A percentile compares a stretch with the other conserved stretches of the same genome.
Conservation (phyloP, 1,284 basidiomycete genomes). For the Cronartium ribicola region DNA sequence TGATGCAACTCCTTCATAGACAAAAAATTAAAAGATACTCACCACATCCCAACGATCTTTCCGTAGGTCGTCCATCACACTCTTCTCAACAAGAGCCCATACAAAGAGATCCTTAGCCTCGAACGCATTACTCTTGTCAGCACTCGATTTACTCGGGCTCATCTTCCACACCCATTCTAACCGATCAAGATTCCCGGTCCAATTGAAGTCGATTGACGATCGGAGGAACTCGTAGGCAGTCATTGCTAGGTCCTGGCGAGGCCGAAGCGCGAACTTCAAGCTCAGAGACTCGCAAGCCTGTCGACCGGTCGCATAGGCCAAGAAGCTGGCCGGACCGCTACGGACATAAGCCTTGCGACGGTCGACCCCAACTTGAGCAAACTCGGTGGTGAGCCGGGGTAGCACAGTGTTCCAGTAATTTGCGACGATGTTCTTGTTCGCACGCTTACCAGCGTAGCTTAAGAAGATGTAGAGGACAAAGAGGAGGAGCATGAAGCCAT, state of each 20-base stretch:
- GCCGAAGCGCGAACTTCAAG: slow-evolving; percentile 68
- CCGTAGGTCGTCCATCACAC: slow-evolving; percentile 65
- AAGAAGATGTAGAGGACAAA: slow-evolving; percentile 15
- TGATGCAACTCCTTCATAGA: neutral
- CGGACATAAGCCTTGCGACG: slow-evolving; percentile 47
- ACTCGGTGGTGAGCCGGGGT: slow-evolving; percentile 17
- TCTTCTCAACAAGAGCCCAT: slow-evolving; percentile 75
- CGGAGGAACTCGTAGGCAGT: slow-evolving; percentile 61
- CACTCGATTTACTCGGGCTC: slow-evolving; percentile 58
- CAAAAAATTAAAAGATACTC: slow-evolving; percentile 49
- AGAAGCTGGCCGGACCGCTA: slow-evolving; percentile 73
- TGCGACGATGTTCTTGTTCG: slow-evolving; percentile 11
- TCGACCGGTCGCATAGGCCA: slow-evolving; percentile 77
- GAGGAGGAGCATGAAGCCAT: slow-evolving; percentile 11
- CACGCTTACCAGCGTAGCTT: slow-evolving; percentile 20
- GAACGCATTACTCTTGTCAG: slow-evolving; percentile 49
- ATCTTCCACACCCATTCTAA: slow-evolving; percentile 70
- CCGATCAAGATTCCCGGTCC: slow-evolving; percentile 57
- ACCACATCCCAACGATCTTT: slow-evolving; percentile 79
- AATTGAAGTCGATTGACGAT: slow-evolving; percentile 69
- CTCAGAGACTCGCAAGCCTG: slow-evolving; percentile 70
- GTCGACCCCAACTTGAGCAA: slow-evolving; percentile 26
- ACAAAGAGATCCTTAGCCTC: slow-evolving; percentile 62
- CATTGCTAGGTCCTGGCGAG: slow-evolving; percentile 74
- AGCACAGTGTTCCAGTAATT: slow-evolving; percentile 10